Base-by-base conservation (phyloP, 768 basidiomycete species). In the Boletellus ananiceps region DNA sequence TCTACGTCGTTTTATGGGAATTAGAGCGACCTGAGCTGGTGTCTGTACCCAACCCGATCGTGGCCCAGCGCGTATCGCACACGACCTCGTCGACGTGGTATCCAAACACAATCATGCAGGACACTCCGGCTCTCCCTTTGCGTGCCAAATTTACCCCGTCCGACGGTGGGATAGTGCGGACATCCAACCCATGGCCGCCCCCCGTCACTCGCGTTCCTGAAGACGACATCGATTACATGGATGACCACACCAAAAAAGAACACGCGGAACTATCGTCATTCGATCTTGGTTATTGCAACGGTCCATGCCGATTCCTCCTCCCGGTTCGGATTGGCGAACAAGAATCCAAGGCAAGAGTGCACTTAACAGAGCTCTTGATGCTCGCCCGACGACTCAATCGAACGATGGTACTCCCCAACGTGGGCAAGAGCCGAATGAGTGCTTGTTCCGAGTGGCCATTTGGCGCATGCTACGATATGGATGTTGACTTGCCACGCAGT, bases 401-500 rank as follows among this genome's bases (percentile, higher is more conserved):
- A 5, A 83, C 76, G 3, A 69, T 84, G 32, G 79, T 84, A 23
- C 70, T 85, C 5, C 83, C 83, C 3, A 79, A 80, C 50, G 80
- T 83, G 4, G 77, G 77, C 7, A 76, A 77, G 49, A 77, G 77
- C 40, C 73, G 78, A 33, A 69, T 83, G 31, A 76, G 78, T 1
- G 62, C 69, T 4, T 85, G 82, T 66, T 74, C 70, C 53, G 63
- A 68, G 43, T 75, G 71, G 72, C 64, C 69, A 2, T 78, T 83
- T 52, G 66, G 64, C 3, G 66, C 66, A 8, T 84, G 82, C 64
- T 84, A 82, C 52, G 72, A 76, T 51, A 47, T 62, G 37, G 64
- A 54, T 42, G 56, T n/a, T n/a, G 35, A 36, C 51, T 64, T 42
- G n/a, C n/a, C n/a, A n/a, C n/a, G n/a, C n/a, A n/a, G n/a, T n/a